These are phyloP conservation scores for Sphaerobolus stellatus DNA, from an alignment of 1,284 basidiomycete species.

Conservation along the genomic window DNA sequence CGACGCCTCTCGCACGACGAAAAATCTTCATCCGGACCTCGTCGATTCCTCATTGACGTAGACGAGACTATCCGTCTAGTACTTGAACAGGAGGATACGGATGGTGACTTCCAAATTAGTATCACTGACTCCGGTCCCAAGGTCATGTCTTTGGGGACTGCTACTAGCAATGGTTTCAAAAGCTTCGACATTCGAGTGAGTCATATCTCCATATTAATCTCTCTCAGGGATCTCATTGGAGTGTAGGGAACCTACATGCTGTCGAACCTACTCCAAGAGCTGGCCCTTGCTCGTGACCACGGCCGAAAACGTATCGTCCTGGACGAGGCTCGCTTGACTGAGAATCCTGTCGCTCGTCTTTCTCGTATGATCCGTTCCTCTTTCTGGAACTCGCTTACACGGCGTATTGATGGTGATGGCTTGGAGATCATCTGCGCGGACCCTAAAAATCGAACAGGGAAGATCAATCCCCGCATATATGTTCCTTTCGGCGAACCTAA, in stretches of 20 bases:
- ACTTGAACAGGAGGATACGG: constrained; percentile 97
- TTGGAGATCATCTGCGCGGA: constrained; percentile 96
- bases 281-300: constrained; percentile 95
- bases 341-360: constrained; percentile 96
- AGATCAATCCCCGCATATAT: constrained; percentile 88
- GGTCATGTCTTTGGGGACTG: constrained; percentile 92
- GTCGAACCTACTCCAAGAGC: constrained; percentile 97
- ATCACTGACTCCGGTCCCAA: constrained; percentile 97
- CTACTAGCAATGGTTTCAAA: constrained; percentile 97
- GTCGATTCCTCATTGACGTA: constrained; percentile 96
- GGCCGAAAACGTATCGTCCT: constrained; percentile 94
- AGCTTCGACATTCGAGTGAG: constrained; percentile 90
- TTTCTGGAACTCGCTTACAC: constrained; percentile 97
- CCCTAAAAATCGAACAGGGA: constrained; percentile 91
- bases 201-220: constrained; percentile 15
- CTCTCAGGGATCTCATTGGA: constrained; percentile 4
- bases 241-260: constrained; percentile 96
- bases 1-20: constrained; percentile 86
- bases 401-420: constrained; percentile 95
- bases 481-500: constrained; percentile 89
- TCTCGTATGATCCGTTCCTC: constrained; percentile 98
- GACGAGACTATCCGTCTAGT: constrained; percentile 97
- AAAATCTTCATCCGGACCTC: constrained; percentile 66
- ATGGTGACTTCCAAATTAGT: constrained; percentile 95
- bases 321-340: constrained; percentile 93